A percentile compares a stretch with the other conserved stretches of the same genome.
These are phyloP conservation scores for Lithohypha guttulata DNA, from an alignment of 2,329 filamentous ascomycete genomes.

Conservation along the genomic window DNA sequence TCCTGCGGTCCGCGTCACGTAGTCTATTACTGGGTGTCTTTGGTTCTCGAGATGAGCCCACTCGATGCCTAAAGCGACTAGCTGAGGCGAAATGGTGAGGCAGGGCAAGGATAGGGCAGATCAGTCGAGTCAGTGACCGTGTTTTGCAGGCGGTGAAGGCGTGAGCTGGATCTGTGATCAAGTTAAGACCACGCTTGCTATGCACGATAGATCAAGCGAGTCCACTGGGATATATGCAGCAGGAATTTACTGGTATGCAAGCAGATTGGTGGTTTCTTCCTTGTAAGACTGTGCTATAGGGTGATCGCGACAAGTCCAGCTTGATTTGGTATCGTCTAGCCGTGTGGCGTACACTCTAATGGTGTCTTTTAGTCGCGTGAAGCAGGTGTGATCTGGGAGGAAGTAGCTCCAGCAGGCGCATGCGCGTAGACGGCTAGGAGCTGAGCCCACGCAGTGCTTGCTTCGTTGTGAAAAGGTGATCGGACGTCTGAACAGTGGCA, in stretches of 20 bases:
- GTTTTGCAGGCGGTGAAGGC: slow-evolving; percentile 7
- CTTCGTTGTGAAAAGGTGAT: no score
- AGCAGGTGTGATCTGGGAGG: no score
- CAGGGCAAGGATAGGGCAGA: slow-evolving; percentile 2
- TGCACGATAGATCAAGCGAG: slow-evolving; percentile 6
- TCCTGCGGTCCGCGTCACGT: slow-evolving; percentile 9
- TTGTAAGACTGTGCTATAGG: not conserved
- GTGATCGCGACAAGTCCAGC: not conserved
- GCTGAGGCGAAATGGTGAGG: slow-evolving; percentile 4
- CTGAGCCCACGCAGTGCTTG: no score
- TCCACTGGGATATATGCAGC: slow-evolving; percentile 4
- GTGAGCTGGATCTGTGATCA: slow-evolving; percentile 2
- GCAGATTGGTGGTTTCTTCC: slow-evolving; percentile 1
- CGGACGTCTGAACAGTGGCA: no score
- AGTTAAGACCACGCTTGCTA: slow-evolving; percentile 7
- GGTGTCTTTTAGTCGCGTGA: no score
- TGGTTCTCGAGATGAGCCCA: not conserved
- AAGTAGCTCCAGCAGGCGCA: no score
- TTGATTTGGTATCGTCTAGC: no score
- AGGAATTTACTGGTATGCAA: not conserved
- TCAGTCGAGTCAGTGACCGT: not conserved
- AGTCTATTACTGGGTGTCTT: slow-evolving; percentile 6
- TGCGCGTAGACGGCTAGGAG: no score
- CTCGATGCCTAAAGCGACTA: slow-evolving; percentile 9
- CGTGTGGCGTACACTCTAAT: no score